Conservation (phyloP, 2,329 filamentous ascomycete genomes). For the Penicillium sclerotiorum region DNA sequence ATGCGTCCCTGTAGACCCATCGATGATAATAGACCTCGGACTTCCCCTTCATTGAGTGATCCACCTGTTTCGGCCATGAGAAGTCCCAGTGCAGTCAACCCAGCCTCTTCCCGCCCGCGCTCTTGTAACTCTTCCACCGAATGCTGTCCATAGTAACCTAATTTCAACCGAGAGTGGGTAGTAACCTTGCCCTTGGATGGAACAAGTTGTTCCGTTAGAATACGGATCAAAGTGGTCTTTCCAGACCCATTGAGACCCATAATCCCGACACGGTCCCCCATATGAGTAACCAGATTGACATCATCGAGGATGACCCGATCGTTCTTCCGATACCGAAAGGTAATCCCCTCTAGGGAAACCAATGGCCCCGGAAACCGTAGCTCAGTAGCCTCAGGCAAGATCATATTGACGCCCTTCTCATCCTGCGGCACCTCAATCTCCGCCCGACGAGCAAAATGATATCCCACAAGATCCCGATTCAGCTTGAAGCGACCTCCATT, state of each 20-base stretch:
- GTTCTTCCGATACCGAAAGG: conserved; percentile 62
- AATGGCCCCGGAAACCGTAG: conserved; percentile 75
- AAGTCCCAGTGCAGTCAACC: conserved; percentile 66
- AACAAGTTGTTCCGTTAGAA: conserved; percentile 64
- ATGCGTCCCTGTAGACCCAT: conserved; percentile 71
- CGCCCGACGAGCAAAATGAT: conserved; percentile 58
- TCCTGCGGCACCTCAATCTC: conserved; percentile 72
- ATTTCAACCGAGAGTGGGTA: conserved; percentile 67
- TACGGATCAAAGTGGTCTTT: conserved; percentile 75
- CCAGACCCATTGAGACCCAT: conserved; percentile 79
- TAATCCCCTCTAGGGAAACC: conserved; percentile 69
- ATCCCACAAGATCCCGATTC: conserved; percentile 71
- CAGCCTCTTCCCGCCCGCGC: conserved; percentile 54
- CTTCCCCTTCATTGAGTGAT: conserved; percentile 65
- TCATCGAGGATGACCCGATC: conserved; percentile 59
- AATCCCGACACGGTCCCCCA: conserved; percentile 73
- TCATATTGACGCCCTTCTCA: conserved; percentile 60
- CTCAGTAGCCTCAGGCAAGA: conserved; percentile 66
- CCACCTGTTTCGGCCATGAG: conserved; percentile 59
- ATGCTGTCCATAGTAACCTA: conserved; percentile 81
- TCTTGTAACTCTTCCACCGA: conserved; percentile 70
- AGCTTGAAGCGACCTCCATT: conserved; percentile 78
- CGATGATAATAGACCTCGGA: conserved; percentile 66
- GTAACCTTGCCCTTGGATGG: conserved; percentile 65
- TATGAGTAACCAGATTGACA: conserved; percentile 68